phyloP scores from a whole-genome alignment of 148 eudicot species.

The Nepenthes mirabilis region DNA sequence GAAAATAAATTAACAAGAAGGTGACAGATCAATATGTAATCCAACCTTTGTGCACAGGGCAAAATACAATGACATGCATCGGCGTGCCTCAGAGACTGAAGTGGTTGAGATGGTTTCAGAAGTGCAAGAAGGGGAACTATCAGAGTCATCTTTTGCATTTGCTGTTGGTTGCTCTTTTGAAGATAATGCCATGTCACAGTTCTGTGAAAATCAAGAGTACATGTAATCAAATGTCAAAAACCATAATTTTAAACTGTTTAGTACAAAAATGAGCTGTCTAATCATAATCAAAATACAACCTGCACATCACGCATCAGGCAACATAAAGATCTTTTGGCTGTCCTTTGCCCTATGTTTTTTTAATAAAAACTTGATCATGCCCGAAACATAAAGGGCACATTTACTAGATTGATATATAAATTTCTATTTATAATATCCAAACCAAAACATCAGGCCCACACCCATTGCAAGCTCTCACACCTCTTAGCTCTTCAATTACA shows the following conservation, averaged over 20 bases:
- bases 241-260: neutral
- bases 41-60: constrained; percentile 94
- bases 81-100: constrained; percentile 50
- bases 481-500: no score
- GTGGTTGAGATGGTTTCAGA: constrained; percentile 33
- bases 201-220: constrained; percentile 25
- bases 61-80: constrained; percentile 89
- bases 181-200: constrained; percentile 17
- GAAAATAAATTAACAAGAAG: neutral
- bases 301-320: neutral
- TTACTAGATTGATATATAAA: no score
- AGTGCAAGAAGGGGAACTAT: constrained; percentile 20
- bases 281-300: no score
- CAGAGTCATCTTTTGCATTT: constrained; percentile 28
- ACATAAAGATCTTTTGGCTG: neutral
- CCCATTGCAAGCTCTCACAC: no score
- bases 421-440: no score
- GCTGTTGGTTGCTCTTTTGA: constrained; percentile 28
- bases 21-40: neutral
- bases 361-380: no score
- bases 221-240: neutral
- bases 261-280: no score
- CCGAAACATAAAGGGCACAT: no score
- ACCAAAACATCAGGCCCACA: no score
- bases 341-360: no score